Evolutionary conservation across 1,284 basidiomycete species (phyloP), one percentile per base, ranked within the genome.

Genomic region (Puccinia triticina): DNA sequence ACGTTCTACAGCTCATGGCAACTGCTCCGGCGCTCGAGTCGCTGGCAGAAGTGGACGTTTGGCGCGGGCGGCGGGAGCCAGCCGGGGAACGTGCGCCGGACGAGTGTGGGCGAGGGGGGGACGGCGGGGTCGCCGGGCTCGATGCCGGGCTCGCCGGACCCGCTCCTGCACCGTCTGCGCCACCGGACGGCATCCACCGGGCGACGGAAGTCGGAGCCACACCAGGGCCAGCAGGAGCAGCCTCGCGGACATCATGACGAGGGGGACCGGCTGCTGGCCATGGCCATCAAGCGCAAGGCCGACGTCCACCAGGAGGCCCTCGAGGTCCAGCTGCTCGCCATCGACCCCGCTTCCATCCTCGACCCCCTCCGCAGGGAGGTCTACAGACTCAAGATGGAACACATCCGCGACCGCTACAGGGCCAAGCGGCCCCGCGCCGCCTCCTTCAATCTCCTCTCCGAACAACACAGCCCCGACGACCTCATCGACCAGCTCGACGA

Each of bases 361-460:
- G 66, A 69, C 23, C 66, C 66, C 14, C 40, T 69, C 2, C 29
- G 66, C 3, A 69, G 37, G 23, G 66, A 69, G n/a, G 66, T 69
- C 23, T 69, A 69, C 43, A 69, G 11, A n/a, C 29, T 69, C 32
- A 69, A 69, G 40, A 69, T 69, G 66, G 32, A 69, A 69, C 34
- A 69, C 11, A 37, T 69, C 11, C 32, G 66, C 12, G 66, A 69
- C 40, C 29, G 66, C 2, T 69, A 69, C 23, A 37, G 37, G 4
- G 14, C 29, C 11, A 69, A 69, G 23, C 32, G 66, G 2, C 8
- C 18, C 48, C 48, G 48, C 14, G 18, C 48, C 14, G 48, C 48
- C 16, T 50, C 48, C 18, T 14, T 50, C 48, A 14, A 16, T 50
- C 48, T 14, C 16, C 16, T 16, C 5, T 50, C 48, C 18, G 48